Evolutionary conservation across 306 rosid genomes (phyloP), one percentile per base, ranked within the genome.

Genomic region (Gastrolobium bilobum): DNA sequence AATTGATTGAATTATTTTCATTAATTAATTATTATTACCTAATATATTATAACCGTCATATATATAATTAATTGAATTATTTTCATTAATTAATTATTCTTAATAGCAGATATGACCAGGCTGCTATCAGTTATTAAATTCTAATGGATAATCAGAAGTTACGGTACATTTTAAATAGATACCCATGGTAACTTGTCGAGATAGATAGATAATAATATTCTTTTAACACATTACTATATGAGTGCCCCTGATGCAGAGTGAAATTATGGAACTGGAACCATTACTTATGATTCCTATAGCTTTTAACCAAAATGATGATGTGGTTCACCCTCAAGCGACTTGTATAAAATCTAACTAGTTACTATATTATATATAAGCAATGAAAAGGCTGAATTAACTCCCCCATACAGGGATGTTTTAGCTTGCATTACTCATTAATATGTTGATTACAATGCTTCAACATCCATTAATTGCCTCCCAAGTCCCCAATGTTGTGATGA

Each of bases 391-490:
- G 34, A 70, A 77, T 81, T 29, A 38, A 82, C 66, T 71, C 48
- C 62, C 60, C 79, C 77, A 67, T 77, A 67, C 83, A 66, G 33
- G 50, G 48, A 67, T 53, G 52, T 66, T 47, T 20, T 40, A 65
- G 71, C 71, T 40, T 65, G 71, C 35, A 50, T 44, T 81, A 44
- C 61, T 67, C 65, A 67, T 56, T 68, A 67, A 78, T 75, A 13
- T 72, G 54, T 46, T 78, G 84, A 85, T 81, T 42, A 53, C 30
- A 57, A 81, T 66, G 74, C 38, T 59, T 70, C 84, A 85, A 82
- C 88, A 61, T 61, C 62, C 80, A 62, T 38, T 57, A 29, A 20
- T 59, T 48, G 6, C 14, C 29, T 57, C n/a, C 44, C 35, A 2
- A 35, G 8, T 10, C 8, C 47, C 8, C 0, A 20, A 20, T 20